phyloP scores from a whole-genome alignment of 257 asterid genomes.

The Euphrasia confusa region DNA sequence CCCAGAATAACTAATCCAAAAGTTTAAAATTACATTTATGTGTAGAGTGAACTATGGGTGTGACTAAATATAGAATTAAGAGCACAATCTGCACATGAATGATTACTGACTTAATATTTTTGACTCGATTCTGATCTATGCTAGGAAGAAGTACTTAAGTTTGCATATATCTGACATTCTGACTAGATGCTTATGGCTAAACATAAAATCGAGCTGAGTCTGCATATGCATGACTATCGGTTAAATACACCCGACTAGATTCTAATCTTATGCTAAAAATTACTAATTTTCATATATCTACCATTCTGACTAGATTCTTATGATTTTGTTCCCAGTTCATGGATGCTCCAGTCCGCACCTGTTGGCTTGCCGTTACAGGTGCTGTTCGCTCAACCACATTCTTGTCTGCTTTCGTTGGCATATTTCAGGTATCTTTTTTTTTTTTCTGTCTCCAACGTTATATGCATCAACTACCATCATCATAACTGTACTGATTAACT shows the following conservation, averaged over 20 bases:
- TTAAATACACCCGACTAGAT: background rate
- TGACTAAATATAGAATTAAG: too few relatives aligned
- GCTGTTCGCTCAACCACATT: constrained; percentile 92
- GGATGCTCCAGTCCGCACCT: constrained; percentile 88
- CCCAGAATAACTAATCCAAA: too few relatives aligned
- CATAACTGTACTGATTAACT: constrained; percentile 29
- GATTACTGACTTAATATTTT: too few relatives aligned
- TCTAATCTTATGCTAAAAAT: too few relatives aligned
- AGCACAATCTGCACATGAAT: too few relatives aligned
- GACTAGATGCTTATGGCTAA: too few relatives aligned
- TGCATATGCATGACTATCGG: background rate
- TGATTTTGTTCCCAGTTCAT: constrained; percentile 50
- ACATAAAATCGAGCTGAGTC: background rate
- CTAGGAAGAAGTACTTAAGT: too few relatives aligned
- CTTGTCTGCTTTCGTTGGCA: constrained; percentile 94
- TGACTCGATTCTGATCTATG: too few relatives aligned
- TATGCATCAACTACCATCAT: constrained; percentile 18
- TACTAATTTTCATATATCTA: too few relatives aligned
- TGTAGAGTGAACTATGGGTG: too few relatives aligned
- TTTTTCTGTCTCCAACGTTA: constrained; percentile 7
- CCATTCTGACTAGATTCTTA: background rate
- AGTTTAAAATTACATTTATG: too few relatives aligned
- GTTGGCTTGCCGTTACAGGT: constrained; percentile 82
- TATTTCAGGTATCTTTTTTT: constrained; percentile 69
- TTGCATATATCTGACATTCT: too few relatives aligned